phyloP scores from a whole-genome alignment of 257 asterid species.

The Capsicum rhomboideum region DNA sequence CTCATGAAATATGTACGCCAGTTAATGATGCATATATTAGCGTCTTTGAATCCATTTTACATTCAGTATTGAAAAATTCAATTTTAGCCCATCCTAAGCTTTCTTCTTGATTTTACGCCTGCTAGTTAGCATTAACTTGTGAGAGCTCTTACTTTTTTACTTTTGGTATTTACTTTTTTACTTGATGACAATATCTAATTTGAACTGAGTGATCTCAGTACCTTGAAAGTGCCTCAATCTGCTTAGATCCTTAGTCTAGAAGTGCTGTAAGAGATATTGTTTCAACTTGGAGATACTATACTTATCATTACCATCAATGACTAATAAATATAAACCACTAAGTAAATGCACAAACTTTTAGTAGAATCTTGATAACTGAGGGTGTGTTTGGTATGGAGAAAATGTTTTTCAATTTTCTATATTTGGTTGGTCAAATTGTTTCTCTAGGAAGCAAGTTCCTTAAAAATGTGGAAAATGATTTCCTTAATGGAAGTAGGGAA shows the following conservation, averaged over 20 bases:
- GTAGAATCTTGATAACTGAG: neutral
- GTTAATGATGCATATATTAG: neutral
- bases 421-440: neutral
- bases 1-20: neutral
- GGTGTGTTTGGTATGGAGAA: neutral
- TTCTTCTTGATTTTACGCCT: neutral
- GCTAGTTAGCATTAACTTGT: neutral
- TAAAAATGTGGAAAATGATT: too few species aligned
- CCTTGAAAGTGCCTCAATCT: neutral
- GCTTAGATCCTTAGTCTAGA: neutral
- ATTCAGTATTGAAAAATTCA: neutral
- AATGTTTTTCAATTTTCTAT: neutral
- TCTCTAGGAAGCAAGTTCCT: neutral
- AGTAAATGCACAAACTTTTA: neutral
- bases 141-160: neutral
- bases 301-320: neutral
- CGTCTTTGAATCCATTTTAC: neutral
- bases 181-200: neutral
- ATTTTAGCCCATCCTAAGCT: neutral
- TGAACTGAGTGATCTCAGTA: neutral
- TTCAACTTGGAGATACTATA: neutral
- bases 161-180: neutral
- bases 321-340: neutral
- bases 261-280: neutral
- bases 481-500: neutral